Evolutionary conservation across 805 yeast genomes (phyloP), one percentile per base, ranked within the genome.

Genomic region (Metschnikowia continentalis): DNA sequence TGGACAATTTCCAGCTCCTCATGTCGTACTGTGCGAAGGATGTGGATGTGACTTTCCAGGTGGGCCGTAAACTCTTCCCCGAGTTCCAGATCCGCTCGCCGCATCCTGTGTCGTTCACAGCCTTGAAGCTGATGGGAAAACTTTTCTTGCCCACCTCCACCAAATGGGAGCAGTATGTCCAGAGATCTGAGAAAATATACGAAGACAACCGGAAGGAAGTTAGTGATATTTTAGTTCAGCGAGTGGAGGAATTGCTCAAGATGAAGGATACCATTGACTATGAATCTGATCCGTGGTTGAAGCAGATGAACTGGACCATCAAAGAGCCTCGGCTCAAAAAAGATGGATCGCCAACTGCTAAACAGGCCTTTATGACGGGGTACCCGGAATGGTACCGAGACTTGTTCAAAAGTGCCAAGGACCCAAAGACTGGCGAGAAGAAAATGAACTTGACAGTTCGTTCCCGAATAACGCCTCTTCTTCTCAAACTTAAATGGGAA

Each of bases 21-120:
- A 82, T 90, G 73, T 66, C 69, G 36, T 94, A 95, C 70, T 95
- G 99, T 76, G 90, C 96, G 0, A 69, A 67, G 5, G 99, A 94
- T 70, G 96, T 90, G 0, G 70, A 71, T 6, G 84, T 85, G 1
- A 94, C 99, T 0, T 85, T 78, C 59, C 70, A 71, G 52, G 89
- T 92, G 2, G 84, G 84, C 56, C 72, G 76, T 51, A 81, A 81
- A 52, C 79, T 90, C 0, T 80, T 83, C 32, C 97, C 96, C 1
- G 69, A 72, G 35, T 94, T 88, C 61, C 65, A 79, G 26, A 60
- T 72, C 32, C 78, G 81, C 46, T 82, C 91, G 41, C 96, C 99
- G 0, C 99, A 94, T 67, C 97, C 99, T 0, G 96, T 92, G 2
- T 88, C 96, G 14, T 86, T 91, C 70, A 91, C 94, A 0, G 97